Percentiles rank a stretch among this genome's conserved stretches.
Conservation (phyloP, 2,329 filamentous ascomycete species). For the Alternaria incomplexa region DNA sequence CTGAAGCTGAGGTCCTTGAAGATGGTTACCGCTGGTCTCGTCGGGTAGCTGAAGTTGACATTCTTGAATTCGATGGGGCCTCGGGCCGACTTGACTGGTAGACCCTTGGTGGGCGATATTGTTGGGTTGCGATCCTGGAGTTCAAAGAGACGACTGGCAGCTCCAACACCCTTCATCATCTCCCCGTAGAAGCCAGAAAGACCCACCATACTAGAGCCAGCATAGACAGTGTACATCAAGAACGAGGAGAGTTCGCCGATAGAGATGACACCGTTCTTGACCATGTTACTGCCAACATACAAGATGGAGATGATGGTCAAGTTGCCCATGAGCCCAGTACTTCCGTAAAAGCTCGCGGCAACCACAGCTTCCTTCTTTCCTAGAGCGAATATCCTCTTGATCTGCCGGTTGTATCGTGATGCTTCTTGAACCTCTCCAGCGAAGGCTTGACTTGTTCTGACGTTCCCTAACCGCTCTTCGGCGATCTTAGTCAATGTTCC, state of each 20-base stretch:
- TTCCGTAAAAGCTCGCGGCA: slow-evolving; percentile 86
- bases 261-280: slow-evolving; percentile 82
- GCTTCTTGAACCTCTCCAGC: slow-evolving; percentile 92
- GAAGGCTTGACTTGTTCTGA: slow-evolving; percentile 95
- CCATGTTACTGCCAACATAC: slow-evolving; percentile 88
- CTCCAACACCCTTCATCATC: slow-evolving; percentile 98
- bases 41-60: slow-evolving; percentile 90
- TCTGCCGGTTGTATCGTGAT: slow-evolving; percentile 86
- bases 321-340: slow-evolving; percentile 90
- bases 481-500: slow-evolving; percentile 95
- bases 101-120: slow-evolving; percentile 85
- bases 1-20: slow-evolving; percentile 89
- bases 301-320: slow-evolving; percentile 93
- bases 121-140: slow-evolving; percentile 87
- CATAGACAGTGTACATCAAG: slow-evolving; percentile 96
- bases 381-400: slow-evolving; percentile 88
- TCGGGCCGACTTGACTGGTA: slow-evolving; percentile 79
- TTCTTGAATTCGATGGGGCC: slow-evolving; percentile 88
- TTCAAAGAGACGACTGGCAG: slow-evolving; percentile 94
- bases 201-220: slow-evolving; percentile 86
- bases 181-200: slow-evolving; percentile 97
- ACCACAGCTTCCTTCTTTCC: slow-evolving; percentile 87
- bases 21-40: slow-evolving; percentile 86
- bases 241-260: slow-evolving; percentile 95
- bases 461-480: slow-evolving; percentile 95